These are phyloP conservation scores for Podila epicladia DNA, from an alignment of 192 early-diverging fungal species.

Conservation along the genomic window DNA sequence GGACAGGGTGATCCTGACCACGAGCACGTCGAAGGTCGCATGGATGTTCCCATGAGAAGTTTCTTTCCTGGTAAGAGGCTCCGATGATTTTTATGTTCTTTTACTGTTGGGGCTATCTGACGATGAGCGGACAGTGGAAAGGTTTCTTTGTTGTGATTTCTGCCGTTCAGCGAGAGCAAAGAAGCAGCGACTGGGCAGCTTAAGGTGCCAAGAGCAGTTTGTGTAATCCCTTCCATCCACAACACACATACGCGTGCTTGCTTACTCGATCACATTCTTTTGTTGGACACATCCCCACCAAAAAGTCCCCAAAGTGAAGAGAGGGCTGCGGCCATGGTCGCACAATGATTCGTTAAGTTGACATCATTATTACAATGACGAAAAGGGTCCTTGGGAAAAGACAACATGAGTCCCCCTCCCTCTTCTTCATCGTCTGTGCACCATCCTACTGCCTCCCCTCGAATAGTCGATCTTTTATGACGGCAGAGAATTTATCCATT, in stretches of 20 bases:
- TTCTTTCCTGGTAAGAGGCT: constrained; percentile 32
- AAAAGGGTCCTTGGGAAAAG: neutral
- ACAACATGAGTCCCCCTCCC: neutral
- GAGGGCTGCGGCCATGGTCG: neutral
- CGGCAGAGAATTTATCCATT: neutral
- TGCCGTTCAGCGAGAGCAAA: no score
- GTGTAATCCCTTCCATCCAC: no score
- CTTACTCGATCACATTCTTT: no score
- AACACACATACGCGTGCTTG: no score
- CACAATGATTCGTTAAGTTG: neutral
- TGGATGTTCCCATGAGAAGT: constrained; percentile 48
- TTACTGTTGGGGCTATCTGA: neutral
- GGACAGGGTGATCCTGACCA: constrained; percentile 36
- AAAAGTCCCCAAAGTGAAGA: no score
- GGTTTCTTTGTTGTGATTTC: no score
- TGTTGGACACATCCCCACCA: no score
- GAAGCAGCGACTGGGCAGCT: no score
- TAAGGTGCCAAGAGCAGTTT: no score
- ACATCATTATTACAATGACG: neutral
- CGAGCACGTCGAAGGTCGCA: constrained; percentile 46
- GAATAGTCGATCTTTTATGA: neutral
- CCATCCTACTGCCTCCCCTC: neutral
- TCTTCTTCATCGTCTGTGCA: neutral
- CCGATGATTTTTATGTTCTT: neutral
- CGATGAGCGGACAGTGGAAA: no score